Conservation (phyloP, 1,139 yeast species). For the Candida freyschussii region DNA sequence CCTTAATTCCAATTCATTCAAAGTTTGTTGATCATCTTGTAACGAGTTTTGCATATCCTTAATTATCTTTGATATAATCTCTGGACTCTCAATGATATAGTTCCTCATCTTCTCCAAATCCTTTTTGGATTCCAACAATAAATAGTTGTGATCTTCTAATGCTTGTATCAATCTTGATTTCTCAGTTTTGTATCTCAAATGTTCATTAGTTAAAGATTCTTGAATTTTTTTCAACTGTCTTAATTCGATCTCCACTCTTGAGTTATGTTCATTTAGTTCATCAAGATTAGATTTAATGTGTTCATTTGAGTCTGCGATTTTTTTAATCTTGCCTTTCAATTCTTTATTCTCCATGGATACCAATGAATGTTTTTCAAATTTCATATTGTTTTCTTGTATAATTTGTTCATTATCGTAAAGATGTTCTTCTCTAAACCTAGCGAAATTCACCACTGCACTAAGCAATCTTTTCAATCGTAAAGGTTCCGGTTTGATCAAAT, state of each 20-base stretch:
- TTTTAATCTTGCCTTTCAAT: slow-evolving; percentile 40
- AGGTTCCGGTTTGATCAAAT: slow-evolving; percentile 67
- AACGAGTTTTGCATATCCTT: slow-evolving; percentile 51
- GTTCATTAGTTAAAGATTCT: slow-evolving; percentile 61
- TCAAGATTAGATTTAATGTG: slow-evolving; percentile 33
- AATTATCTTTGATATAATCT: slow-evolving; percentile 49
- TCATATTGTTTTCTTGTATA: slow-evolving; percentile 49
- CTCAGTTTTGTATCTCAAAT: slow-evolving; percentile 58
- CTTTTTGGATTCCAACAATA: slow-evolving; percentile 48
- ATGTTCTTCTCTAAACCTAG: slow-evolving; percentile 76
- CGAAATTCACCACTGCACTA: slow-evolving; percentile 83
- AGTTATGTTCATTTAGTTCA: slow-evolving; percentile 51
- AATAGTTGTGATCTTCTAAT: slow-evolving; percentile 30
- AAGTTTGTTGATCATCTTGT: slow-evolving; percentile 36
- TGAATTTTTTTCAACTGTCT: slow-evolving; percentile 60
- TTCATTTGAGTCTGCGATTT: slow-evolving; percentile 32
- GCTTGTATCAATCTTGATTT: slow-evolving; percentile 54
- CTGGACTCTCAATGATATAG: slow-evolving; percentile 60
- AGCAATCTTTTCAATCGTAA: slow-evolving; percentile 57
- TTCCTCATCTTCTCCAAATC: slow-evolving; percentile 57
- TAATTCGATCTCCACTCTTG: slow-evolving; percentile 57
- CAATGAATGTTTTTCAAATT: slow-evolving; percentile 39
- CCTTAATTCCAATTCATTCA: slow-evolving; percentile 42
- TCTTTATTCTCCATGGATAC: slow-evolving; percentile 36
- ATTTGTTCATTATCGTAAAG: slow-evolving; percentile 63